Conservation (phyloP, 2,329 filamentous ascomycete genomes). For the Dactylella cylindrospora region DNA sequence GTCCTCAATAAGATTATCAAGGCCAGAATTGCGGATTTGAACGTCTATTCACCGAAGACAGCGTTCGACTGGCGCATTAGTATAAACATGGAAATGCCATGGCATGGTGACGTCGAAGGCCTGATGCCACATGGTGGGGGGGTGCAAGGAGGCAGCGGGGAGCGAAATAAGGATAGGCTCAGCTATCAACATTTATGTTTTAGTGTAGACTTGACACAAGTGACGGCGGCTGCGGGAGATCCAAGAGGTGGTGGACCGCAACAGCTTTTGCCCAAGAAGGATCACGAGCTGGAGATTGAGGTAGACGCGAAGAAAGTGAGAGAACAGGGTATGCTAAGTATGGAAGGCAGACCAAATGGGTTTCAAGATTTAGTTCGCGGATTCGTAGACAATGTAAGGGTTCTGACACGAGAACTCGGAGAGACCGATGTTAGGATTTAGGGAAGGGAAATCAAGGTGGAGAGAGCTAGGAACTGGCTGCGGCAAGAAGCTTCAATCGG, state of each 20-base stretch:
- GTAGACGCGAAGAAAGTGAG: conserved; percentile 65
- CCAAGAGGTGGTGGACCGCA: conserved; percentile 18
- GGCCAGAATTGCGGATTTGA: conserved; percentile 80
- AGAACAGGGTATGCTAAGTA: conserved; percentile 64
- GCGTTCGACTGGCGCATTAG: conserved; percentile 90
- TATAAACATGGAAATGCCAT: conserved; percentile 91
- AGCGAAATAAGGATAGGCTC: conserved; percentile 83
- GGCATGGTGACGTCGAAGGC: conserved; percentile 66
- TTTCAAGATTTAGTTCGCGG: conserved; percentile 71
- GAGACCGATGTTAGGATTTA: conserved; percentile 10
- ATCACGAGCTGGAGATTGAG: conserved; percentile 81
- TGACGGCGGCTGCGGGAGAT: conserved; percentile 55
- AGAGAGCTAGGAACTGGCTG: too few relatives aligned
- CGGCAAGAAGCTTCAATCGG: too few relatives aligned
- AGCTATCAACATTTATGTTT: conserved; percentile 87
- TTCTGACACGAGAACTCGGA: conserved; percentile 55
- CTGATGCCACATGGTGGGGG: conserved; percentile 55
- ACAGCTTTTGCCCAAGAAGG: conserved; percentile 57
- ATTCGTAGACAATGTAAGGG: conserved; percentile 71
- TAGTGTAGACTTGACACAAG: conserved; percentile 90
- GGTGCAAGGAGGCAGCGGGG: conserved; percentile 53
- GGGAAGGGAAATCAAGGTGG: background rate
- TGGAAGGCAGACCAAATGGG: conserved; percentile 59
- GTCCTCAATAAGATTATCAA: conserved; percentile 86
- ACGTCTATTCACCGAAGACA: conserved; percentile 74